A percentile compares a stretch with the other conserved stretches of the same genome.
Evolutionary conservation across 768 basidiomycete species (phyloP).

Genomic region (Mycena rosella): DNA sequence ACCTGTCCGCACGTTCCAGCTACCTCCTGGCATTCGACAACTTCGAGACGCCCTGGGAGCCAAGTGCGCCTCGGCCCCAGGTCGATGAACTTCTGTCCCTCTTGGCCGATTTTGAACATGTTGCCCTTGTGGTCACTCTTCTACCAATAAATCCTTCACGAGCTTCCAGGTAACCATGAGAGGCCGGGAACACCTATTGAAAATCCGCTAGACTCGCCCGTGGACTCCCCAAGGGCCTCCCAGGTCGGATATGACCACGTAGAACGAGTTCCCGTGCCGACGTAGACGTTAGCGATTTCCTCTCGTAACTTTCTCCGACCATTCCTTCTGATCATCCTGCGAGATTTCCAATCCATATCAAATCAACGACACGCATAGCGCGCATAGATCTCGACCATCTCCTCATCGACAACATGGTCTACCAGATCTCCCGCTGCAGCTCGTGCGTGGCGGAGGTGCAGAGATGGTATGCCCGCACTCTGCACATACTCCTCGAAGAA

Average conservation of each 20-base stretch:
- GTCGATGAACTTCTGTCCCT: conserved; percentile 8
- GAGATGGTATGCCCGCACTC: conserved; percentile 1
- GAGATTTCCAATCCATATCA: too few relatives aligned
- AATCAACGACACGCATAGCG: conserved; percentile 13
- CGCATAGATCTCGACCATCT: conserved; percentile 11
- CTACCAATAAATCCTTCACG: too few relatives aligned
- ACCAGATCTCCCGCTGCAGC: conserved; percentile 17
- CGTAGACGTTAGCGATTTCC: too few relatives aligned
- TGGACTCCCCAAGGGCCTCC: too few relatives aligned
- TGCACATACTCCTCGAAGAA: conserved; percentile 24
- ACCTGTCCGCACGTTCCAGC: background rate
- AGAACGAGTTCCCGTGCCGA: too few relatives aligned
- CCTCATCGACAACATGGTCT: conserved; percentile 13
- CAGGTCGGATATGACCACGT: too few relatives aligned
- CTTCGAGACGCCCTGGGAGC: conserved; percentile 19
- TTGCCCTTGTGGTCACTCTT: conserved; percentile 9
- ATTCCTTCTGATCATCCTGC: too few relatives aligned
- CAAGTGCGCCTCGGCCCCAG: background rate
- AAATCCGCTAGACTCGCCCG: conserved; percentile 20
- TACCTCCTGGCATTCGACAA: conserved; percentile 8
- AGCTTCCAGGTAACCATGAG: conserved; percentile 15
- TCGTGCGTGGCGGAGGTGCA: conserved; percentile 2
- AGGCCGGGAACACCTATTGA: conserved; percentile 10
- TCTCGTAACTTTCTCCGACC: too few relatives aligned
- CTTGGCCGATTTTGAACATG: background rate